Percentiles rank a stretch among this genome's conserved stretches.
Evolutionary conservation across 805 yeast genomes (phyloP).

Genomic region (Kurtzmaniella cleridarum): DNA sequence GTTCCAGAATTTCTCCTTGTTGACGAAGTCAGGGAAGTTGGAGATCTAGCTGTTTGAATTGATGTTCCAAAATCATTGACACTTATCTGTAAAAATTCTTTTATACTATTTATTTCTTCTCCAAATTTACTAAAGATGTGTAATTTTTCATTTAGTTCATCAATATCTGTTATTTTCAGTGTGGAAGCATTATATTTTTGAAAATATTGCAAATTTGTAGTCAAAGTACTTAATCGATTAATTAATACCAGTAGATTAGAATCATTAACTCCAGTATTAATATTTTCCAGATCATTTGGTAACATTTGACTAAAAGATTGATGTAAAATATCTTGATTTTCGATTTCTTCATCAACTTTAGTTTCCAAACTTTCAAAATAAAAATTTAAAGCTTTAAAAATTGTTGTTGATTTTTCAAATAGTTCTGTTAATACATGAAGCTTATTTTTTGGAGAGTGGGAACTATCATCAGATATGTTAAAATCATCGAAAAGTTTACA

Average conservation of each 20-base stretch:
- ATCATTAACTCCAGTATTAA: conserved; percentile 1
- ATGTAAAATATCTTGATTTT: conserved; percentile 1
- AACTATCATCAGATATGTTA: conserved; percentile 5
- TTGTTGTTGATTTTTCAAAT: conserved; percentile 18
- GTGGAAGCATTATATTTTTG: conserved; percentile 33
- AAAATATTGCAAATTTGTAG: conserved; percentile 32
- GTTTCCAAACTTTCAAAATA: conserved; percentile 23
- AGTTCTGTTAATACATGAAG: conserved; percentile 11
- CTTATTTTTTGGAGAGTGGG: neutral
- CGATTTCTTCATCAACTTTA: conserved; percentile 1
- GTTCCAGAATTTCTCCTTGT: conserved; percentile 15
- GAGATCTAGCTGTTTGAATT: conserved; percentile 9
- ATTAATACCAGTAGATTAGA: conserved; percentile 21
- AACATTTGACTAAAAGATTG: no score
- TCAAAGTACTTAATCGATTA: conserved; percentile 23
- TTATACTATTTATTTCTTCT: conserved; percentile 23
- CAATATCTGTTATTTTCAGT: conserved; percentile 15
- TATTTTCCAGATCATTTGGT: no score
- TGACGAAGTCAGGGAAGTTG: conserved; percentile 11
- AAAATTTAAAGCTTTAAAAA: conserved; percentile 15
- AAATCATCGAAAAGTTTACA: conserved; percentile 21
- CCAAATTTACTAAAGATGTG: conserved; percentile 31
- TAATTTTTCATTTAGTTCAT: conserved; percentile 32
- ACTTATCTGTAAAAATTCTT: conserved; percentile 26
- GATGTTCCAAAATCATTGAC: conserved; percentile 19